Evolutionary conservation across 2,329 filamentous ascomycete genomes (phyloP).

Genomic region (Fusarium haematococcum): DNA sequence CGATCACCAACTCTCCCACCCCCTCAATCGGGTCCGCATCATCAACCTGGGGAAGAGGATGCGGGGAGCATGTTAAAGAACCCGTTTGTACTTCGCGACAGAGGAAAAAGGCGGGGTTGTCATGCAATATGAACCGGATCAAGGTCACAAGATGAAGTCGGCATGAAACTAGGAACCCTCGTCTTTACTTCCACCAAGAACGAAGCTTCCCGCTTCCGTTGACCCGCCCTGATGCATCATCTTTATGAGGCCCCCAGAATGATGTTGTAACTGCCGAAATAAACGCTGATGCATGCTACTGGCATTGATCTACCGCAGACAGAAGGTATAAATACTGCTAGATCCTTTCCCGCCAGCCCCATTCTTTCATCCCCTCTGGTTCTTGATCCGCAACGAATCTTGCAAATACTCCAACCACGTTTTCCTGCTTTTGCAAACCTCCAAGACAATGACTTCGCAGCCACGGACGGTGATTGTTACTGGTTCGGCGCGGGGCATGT

Average conservation of each 20-base stretch:
- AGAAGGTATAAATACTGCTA: background rate
- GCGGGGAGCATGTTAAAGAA: background rate
- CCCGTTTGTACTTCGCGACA: background rate
- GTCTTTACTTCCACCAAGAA: background rate
- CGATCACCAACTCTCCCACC: background rate
- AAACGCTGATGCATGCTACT: background rate
- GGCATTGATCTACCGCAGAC: background rate
- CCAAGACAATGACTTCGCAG: background rate
- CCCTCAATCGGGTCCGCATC: constrained; percentile 5
- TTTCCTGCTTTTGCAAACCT: no score
- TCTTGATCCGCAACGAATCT: background rate
- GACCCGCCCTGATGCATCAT: background rate
- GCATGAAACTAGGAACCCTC: background rate
- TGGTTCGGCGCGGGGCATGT: background rate
- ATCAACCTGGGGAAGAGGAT: background rate
- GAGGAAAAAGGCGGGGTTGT: background rate
- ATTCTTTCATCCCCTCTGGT: background rate
- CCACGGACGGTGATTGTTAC: constrained; percentile 3
- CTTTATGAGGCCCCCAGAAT: background rate
- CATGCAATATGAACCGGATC: background rate
- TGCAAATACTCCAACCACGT: background rate
- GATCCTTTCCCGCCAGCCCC: no score
- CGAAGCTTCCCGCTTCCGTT: background rate
- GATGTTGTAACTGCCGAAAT: background rate
- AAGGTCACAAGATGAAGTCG: background rate